phyloP scores from a whole-genome alignment of 2,329 filamentous ascomycete species.

The Zymoseptoria passerinii region DNA sequence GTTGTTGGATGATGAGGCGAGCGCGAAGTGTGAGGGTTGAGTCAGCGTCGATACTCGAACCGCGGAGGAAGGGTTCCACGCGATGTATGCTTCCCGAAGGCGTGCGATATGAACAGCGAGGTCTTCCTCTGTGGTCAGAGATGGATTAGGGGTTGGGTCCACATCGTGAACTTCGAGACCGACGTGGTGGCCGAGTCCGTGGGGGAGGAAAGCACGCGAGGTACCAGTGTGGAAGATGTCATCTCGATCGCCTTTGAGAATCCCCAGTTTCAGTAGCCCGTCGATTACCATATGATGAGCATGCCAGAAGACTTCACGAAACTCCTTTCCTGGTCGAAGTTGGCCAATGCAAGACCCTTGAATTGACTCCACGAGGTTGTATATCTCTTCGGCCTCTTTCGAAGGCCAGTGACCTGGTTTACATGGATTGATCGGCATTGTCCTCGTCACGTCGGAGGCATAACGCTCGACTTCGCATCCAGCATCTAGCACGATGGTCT shows the following conservation, averaged over 20 bases:
- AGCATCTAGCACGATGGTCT: constrained; percentile 77
- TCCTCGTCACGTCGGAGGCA: constrained; percentile 82
- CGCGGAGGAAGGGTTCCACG: constrained; percentile 57
- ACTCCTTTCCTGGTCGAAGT: constrained; percentile 66
- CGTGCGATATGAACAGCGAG: background rate
- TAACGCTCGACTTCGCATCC: constrained; percentile 81
- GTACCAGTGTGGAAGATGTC: constrained; percentile 37
- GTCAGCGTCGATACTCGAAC: constrained; percentile 57
- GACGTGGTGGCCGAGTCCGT: constrained; percentile 44
- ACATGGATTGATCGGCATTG: constrained; percentile 58
- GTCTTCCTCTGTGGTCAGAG: background rate
- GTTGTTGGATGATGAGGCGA: background rate
- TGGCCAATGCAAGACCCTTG: constrained; percentile 66
- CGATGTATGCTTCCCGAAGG: background rate
- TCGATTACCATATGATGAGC: constrained; percentile 76
- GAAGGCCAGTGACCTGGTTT: constrained; percentile 53
- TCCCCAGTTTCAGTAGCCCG: constrained; percentile 65
- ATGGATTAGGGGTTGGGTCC: constrained; percentile 25
- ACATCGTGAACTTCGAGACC: constrained; percentile 45
- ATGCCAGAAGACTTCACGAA: constrained; percentile 68
- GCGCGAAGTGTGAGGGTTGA: background rate
- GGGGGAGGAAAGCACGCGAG: constrained; percentile 41
- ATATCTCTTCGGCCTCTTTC: constrained; percentile 61
- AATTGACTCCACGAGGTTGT: constrained; percentile 74
- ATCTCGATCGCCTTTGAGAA: constrained; percentile 55